Conservation (phyloP, 495 filamentous ascomycete species). For the Podospora bellae-mahoneyi region DNA sequence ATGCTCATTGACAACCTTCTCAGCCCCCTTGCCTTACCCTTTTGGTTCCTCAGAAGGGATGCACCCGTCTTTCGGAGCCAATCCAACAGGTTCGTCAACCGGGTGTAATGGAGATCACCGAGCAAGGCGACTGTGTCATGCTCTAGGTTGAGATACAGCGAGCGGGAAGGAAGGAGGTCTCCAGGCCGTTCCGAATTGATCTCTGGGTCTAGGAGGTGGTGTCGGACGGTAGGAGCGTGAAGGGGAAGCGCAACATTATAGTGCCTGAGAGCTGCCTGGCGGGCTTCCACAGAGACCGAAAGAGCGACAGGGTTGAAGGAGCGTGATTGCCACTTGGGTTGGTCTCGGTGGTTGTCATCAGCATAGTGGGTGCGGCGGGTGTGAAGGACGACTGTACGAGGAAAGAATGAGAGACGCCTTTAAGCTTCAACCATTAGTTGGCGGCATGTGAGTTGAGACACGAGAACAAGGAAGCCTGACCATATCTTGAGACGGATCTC, state of each 20-base stretch:
- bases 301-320: conserved; percentile 35
- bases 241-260: conserved; percentile 34
- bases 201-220: neutral
- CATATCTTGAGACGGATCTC: conserved; percentile 41
- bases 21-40: conserved; percentile 38
- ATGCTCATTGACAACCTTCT: conserved; percentile 58
- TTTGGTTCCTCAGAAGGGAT: neutral
- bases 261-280: conserved; percentile 28
- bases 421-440: neutral
- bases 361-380: conserved; percentile 30
- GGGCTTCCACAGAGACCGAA: conserved; percentile 33
- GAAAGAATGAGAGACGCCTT: conserved; percentile 29
- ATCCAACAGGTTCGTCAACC: conserved; percentile 24
- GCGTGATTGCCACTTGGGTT: conserved; percentile 30
- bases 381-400: conserved; percentile 38
- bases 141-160: conserved; percentile 32
- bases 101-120: conserved; percentile 23
- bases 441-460: neutral
- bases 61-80: conserved; percentile 26
- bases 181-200: conserved; percentile 20
- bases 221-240: conserved; percentile 6
- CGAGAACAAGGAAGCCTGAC: conserved; percentile 2
- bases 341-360: conserved; percentile 11
- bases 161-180: conserved; percentile 14
- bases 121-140: conserved; percentile 33